phyloP scores from a whole-genome alignment of 176 grass and related monocot genomes.

The Secale cereale region DNA sequence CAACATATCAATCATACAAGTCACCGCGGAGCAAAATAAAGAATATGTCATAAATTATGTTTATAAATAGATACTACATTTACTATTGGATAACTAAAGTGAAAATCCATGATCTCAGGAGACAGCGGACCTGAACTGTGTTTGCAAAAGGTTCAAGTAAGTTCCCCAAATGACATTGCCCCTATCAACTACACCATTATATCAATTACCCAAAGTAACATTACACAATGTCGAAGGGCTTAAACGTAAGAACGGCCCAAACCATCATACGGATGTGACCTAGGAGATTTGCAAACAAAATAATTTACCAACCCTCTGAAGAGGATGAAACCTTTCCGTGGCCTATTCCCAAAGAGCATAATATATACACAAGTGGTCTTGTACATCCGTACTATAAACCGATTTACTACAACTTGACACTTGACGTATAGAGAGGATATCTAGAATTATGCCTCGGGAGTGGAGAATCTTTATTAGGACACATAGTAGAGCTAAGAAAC shows the following conservation, averaged over 20 bases:
- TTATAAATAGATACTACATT: not conserved
- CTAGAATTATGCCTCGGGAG: not conserved
- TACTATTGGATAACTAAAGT: not conserved
- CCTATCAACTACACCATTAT: not conserved
- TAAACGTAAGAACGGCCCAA: not conserved
- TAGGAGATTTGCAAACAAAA: not conserved
- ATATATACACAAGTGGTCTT: not conserved
- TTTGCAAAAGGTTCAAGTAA: not conserved
- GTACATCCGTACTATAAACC: not conserved
- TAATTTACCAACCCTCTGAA: not conserved
- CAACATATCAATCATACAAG: constrained; percentile 24
- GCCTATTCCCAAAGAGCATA: not conserved
- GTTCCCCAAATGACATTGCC: not conserved
- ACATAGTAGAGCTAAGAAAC: not conserved
- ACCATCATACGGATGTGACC: not conserved
- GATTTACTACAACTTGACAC: not conserved
- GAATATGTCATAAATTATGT: not conserved
- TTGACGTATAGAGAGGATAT: not conserved
- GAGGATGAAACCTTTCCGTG: not conserved
- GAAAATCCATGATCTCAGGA: not conserved
- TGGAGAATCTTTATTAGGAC: not conserved
- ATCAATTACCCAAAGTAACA: not conserved
- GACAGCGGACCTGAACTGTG: not conserved
- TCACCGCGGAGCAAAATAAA: not conserved
- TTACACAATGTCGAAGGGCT: not conserved